These are phyloP conservation scores for Aspergillus pseudotamarii DNA, from an alignment of 2,329 filamentous ascomycete species.

Conservation along the genomic window DNA sequence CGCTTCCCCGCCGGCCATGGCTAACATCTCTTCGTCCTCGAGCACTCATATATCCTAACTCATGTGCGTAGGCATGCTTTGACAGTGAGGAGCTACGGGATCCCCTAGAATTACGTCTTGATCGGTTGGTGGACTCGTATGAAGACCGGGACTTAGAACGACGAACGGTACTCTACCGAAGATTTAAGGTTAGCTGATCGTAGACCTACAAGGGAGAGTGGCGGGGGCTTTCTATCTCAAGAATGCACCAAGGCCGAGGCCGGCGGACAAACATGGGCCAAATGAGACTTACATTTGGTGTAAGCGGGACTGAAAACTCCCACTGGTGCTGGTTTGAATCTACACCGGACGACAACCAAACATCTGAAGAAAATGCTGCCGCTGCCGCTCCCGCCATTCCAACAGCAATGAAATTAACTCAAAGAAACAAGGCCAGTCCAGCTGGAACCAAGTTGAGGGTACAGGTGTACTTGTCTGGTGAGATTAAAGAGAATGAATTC, in stretches of 20 bases:
- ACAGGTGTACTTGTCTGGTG: constrained; percentile 8
- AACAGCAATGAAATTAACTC: constrained; percentile 18
- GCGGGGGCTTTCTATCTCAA: background rate
- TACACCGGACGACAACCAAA: constrained; percentile 39
- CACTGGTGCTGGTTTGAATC: constrained; percentile 37
- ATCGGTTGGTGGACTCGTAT: constrained; percentile 39
- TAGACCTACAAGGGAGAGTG: background rate
- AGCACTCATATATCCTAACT: constrained; percentile 30
- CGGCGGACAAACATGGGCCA: background rate
- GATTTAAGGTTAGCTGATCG: constrained; percentile 21
- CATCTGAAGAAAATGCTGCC: constrained; percentile 42
- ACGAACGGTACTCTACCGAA: constrained; percentile 27
- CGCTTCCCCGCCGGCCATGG: constrained; percentile 41
- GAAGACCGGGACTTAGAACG: constrained; percentile 39
- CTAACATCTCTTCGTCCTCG: constrained; percentile 39
- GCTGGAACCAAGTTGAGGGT: constrained; percentile 31
- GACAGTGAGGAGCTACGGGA: constrained; percentile 45
- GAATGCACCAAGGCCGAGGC: background rate
- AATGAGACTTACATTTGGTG: constrained; percentile 34
- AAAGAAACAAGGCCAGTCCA: constrained; percentile 35
- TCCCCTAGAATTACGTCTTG: constrained; percentile 32
- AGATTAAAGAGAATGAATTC: constrained; percentile 19
- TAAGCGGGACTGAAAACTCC: constrained; percentile 42
- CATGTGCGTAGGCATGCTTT: constrained; percentile 32
- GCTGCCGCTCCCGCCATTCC: constrained; percentile 47